These are phyloP conservation scores for Paecilomyces fulvus DNA, from an alignment of 2,329 filamentous ascomycete genomes.

Conservation along the genomic window DNA sequence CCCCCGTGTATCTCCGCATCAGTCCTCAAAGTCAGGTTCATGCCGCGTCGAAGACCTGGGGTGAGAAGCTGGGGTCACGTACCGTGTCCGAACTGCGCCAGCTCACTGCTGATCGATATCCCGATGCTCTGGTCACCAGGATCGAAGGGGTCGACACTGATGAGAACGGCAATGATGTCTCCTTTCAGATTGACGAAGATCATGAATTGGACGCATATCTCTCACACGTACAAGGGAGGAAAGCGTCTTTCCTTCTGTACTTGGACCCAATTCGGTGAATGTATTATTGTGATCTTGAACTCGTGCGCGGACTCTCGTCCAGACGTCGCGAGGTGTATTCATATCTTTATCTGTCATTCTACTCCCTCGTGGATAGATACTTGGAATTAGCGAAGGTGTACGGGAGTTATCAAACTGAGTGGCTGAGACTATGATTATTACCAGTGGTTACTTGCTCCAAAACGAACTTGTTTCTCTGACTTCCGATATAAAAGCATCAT, in stretches of 20 bases:
- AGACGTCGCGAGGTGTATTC: background rate
- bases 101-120: conserved; percentile 53
- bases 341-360: background rate
- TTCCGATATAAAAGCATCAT: too few relatives aligned
- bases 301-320: background rate
- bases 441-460: background rate
- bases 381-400: background rate
- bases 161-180: conserved; percentile 51
- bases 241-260: conserved; percentile 45
- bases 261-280: conserved; percentile 19
- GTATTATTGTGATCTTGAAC: conserved; percentile 9
- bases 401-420: background rate
- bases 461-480: too few relatives aligned
- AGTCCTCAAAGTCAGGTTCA: conserved; percentile 54
- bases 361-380: background rate
- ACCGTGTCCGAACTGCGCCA: conserved; percentile 56
- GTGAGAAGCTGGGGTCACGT: conserved; percentile 51
- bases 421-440: background rate
- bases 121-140: conserved; percentile 49
- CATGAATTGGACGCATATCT: conserved; percentile 66
- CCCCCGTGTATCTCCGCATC: conserved; percentile 62
- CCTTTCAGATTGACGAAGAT: conserved; percentile 59
- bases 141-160: conserved; percentile 61
- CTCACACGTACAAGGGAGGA: conserved; percentile 50
- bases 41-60: conserved; percentile 48